A percentile compares a stretch with the other conserved stretches of the same genome.
Evolutionary conservation across 495 filamentous ascomycete species (phyloP).

Genomic region (Penicillium diatomitis): DNA sequence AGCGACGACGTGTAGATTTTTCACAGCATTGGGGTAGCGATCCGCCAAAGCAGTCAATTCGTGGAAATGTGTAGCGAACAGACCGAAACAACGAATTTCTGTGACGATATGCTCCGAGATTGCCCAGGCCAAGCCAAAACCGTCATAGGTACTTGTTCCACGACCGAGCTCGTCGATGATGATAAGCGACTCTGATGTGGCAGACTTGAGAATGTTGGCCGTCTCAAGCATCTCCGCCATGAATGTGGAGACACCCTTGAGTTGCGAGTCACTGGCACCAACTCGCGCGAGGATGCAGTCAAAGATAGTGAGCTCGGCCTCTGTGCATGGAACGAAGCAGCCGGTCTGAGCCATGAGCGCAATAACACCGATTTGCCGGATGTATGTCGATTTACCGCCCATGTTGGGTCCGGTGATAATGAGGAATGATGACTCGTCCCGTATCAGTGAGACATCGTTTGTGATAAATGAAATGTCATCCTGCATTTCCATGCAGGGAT

Average conservation of each 20-base stretch:
- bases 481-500: slow-evolving; percentile 99
- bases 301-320: slow-evolving; percentile 91
- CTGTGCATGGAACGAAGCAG: slow-evolving; percentile 88
- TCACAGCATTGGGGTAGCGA: slow-evolving; percentile 66
- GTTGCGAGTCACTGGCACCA: slow-evolving; percentile 87
- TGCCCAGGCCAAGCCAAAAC: slow-evolving; percentile 96
- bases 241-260: slow-evolving; percentile 98
- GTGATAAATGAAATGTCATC: slow-evolving; percentile 98
- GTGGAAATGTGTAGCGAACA: slow-evolving; percentile 98
- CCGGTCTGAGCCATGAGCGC: slow-evolving; percentile 96
- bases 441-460: slow-evolving; percentile 82
- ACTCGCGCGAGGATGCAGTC: slow-evolving; percentile 97
- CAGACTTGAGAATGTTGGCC: slow-evolving; percentile 94
- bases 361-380: slow-evolving; percentile 94
- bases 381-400: slow-evolving; percentile 98
- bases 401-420: slow-evolving; percentile 99
- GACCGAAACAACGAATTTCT: slow-evolving; percentile 83
- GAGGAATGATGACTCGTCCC: slow-evolving; percentile 78
- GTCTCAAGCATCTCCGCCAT: slow-evolving; percentile 99
- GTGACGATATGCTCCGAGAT: slow-evolving; percentile 96
- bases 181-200: slow-evolving; percentile 86
- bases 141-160: slow-evolving; percentile 96
- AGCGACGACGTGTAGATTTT: slow-evolving; percentile 92
- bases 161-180: slow-evolving; percentile 99
- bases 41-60: slow-evolving; percentile 88